Evolutionary conservation across 2,329 filamentous ascomycete genomes (phyloP), one percentile per base, ranked within the genome.

Genomic region (Fusarium xylarioides): DNA sequence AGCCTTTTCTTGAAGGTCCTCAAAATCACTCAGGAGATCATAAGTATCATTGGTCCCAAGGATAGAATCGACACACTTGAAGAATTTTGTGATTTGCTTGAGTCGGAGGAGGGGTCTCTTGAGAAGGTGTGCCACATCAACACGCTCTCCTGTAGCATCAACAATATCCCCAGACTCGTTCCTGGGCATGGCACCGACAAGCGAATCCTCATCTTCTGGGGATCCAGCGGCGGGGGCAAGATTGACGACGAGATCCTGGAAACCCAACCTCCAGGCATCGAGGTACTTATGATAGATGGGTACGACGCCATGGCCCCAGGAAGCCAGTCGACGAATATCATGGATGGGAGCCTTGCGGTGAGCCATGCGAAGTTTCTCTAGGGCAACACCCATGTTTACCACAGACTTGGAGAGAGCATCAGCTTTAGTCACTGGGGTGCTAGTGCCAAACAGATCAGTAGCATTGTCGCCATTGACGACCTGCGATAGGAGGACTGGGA

Each of bases 171-270:
- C 91, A 61, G 91, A 85, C 64, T 88, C 88, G 59, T 92, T 91
- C 59, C 84, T 86, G 70, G 88, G 90, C 83, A 89, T 84, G 4
- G 87, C 89, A 68, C 89, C 86, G 58, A 91, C 79, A 4, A 91
- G 82, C 4, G 89, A 90, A 71, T 91, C 87, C 43, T 90, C 86
- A 53, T 92, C 90, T 38, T 91, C 90, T 4, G 81, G 77, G 3
- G 76, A 77, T 21, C 83, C 84, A 4, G 83, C 82, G 9, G 90
- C 89, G 12, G 94, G 93, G 3, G 94, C 95, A 38, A 98, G 89
- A 79, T 97, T 98, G 76, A 99, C 94, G 55, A 98, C 91, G 26
- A 99, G 90, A 79, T 97, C 95, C 78, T 97, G 93, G 81, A 98
- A 99, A 2, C 96, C 96, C 53, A 98, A 87, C 35, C 95, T 89